These are phyloP conservation scores for Suillus lakei DNA, from an alignment of 768 basidiomycete genomes.

Conservation along the genomic window DNA sequence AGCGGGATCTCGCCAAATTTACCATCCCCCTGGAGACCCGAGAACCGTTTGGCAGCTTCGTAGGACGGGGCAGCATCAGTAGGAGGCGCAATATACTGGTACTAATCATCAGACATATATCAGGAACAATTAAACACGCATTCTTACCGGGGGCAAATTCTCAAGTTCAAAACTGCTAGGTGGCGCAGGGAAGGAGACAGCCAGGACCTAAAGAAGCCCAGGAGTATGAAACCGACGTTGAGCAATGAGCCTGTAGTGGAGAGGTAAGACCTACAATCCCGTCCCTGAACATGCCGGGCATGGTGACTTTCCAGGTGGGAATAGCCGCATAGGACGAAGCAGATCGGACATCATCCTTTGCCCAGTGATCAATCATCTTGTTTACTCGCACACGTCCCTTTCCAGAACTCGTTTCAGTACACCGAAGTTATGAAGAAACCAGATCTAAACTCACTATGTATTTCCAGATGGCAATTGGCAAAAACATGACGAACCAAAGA, in stretches of 20 bases:
- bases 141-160: constrained; percentile 48
- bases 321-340: constrained; percentile 27
- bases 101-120: neutral
- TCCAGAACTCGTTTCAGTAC: neutral
- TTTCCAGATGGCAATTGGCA: constrained; percentile 55
- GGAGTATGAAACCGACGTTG: neutral
- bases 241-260: neutral
- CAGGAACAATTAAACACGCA: neutral
- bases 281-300: constrained; percentile 44
- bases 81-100: constrained; percentile 45
- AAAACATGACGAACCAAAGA: constrained; percentile 41
- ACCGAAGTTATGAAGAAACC: neutral
- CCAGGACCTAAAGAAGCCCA: constrained; percentile 38
- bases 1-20: constrained; percentile 46
- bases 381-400: constrained; percentile 49
- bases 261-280: constrained; percentile 35
- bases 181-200: constrained; percentile 41
- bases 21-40: constrained; percentile 29
- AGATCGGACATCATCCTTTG: constrained; percentile 39
- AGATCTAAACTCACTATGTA: constrained; percentile 36
- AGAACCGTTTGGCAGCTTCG: constrained; percentile 34
- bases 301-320: constrained; percentile 47
- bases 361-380: constrained; percentile 45
- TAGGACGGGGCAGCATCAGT: constrained; percentile 39
- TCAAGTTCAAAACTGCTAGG: constrained; percentile 46